Conservation (phyloP, 306 rosid species). For the Gastrolobium bilobum region DNA sequence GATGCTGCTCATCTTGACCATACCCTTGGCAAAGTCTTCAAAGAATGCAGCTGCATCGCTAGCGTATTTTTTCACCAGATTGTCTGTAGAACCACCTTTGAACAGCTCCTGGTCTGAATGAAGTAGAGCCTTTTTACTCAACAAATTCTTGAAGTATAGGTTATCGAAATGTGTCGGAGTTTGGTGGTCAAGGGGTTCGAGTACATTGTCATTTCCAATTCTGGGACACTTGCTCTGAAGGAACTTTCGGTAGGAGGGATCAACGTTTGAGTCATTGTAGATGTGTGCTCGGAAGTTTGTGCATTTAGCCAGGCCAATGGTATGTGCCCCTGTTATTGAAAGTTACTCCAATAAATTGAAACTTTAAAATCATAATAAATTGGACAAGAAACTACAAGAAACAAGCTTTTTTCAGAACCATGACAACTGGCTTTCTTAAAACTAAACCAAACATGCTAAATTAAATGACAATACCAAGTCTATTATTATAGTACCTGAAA, state of each 20-base stretch:
- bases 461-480: no score
- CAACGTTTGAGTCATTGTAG: constrained; percentile 65
- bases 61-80: constrained; percentile 59
- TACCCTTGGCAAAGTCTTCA: constrained; percentile 57
- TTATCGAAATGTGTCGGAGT: constrained; percentile 67
- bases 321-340: constrained; percentile 61
- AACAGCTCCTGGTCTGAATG: constrained; percentile 72
- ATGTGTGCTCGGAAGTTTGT: constrained; percentile 55
- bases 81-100: constrained; percentile 55
- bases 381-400: no score
- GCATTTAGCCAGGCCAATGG: constrained; percentile 69
- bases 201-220: constrained; percentile 55
- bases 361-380: not conserved
- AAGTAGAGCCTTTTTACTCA: constrained; percentile 56
- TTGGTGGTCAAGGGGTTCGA: constrained; percentile 57
- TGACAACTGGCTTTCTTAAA: no score
- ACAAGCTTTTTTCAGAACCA: no score
- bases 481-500: no score
- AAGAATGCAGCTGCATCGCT: constrained; percentile 39
- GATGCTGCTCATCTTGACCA: constrained; percentile 65
- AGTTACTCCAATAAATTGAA: not conserved
- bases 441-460: no score
- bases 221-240: constrained; percentile 59
- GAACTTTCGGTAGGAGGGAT: constrained; percentile 57
- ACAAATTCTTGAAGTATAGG: constrained; percentile 59